Percentiles rank a stretch among this genome's conserved stretches.
Evolutionary conservation across 2,329 filamentous ascomycete genomes (phyloP).

Genomic region (Colletotrichum chrysophilum): DNA sequence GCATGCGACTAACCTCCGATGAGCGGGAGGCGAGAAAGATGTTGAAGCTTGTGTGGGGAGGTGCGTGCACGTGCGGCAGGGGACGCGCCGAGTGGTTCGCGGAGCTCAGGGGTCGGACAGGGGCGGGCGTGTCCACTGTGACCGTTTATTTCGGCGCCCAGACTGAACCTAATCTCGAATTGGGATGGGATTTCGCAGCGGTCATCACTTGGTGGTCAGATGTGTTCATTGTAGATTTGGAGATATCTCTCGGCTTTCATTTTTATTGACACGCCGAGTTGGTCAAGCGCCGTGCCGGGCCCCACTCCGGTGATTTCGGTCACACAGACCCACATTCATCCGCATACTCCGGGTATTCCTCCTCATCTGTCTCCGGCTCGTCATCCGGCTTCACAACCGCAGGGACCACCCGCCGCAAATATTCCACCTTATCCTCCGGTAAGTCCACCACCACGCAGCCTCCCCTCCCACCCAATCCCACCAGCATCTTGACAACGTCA

Average conservation of each 20-base stretch:
- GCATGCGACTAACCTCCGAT: not conserved
- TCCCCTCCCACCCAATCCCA: not conserved
- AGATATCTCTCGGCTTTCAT: not conserved
- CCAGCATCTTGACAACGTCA: not conserved
- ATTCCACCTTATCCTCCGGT: not conserved
- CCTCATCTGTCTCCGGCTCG: not conserved
- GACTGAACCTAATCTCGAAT: not conserved
- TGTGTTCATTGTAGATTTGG: not conserved
- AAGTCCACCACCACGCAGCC: not conserved
- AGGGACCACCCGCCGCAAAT: not conserved
- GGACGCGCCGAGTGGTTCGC: slow-evolving; percentile 17
- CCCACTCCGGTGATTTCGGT: rapidly evolving
- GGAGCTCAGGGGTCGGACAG: slow-evolving; percentile 5
- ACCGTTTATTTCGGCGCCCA: not conserved
- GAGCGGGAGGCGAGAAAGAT: not conserved
- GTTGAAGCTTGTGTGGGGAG: slow-evolving; percentile 1
- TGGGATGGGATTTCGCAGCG: not conserved
- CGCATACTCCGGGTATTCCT: not conserved
- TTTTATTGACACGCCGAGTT: not conserved
- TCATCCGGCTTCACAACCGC: not conserved
- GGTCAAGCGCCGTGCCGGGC: not conserved
- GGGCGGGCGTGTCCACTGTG: not conserved
- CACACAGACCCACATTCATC: not conserved
- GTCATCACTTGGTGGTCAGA: not conserved
- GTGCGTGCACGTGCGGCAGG: slow-evolving; percentile 18